These are phyloP conservation scores for Ballota nigra DNA, from an alignment of 257 asterid species.

Conservation along the genomic window DNA sequence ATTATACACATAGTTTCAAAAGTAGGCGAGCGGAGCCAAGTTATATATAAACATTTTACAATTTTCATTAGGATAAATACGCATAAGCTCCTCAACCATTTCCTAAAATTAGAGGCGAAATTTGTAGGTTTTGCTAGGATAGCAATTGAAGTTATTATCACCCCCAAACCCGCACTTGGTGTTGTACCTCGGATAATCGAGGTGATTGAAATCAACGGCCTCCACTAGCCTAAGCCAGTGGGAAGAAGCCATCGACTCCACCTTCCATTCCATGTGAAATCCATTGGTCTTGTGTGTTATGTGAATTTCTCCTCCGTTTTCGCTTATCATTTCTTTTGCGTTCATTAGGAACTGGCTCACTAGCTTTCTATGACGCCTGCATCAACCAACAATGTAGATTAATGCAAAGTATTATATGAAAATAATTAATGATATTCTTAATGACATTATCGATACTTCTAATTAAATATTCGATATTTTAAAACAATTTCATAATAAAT, in stretches of 20 bases:
- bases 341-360: conserved; percentile 33
- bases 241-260: conserved; percentile 21
- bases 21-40: neutral
- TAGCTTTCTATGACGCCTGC: conserved; percentile 26
- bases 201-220: neutral
- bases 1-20: too few relatives aligned
- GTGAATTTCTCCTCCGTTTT: conserved; percentile 29
- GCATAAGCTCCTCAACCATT: too few relatives aligned
- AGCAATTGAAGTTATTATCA: conserved; percentile 34
- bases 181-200: conserved; percentile 33
- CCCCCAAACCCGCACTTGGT: too few relatives aligned
- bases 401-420: too few relatives aligned
- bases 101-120: conserved; percentile 8
- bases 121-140: conserved; percentile 32
- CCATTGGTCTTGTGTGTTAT: conserved; percentile 36
- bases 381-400: neutral
- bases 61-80: too few relatives aligned
- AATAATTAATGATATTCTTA: too few relatives aligned
- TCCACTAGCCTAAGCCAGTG: neutral
- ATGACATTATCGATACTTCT: too few relatives aligned
- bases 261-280: conserved; percentile 26
- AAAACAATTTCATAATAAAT: too few relatives aligned
- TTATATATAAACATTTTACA: neutral
- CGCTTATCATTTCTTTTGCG: conserved; percentile 29
- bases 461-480: too few relatives aligned